These are phyloP conservation scores for Linnemannia schmuckeri DNA, from an alignment of 192 early-diverging fungal genomes.

Conservation along the genomic window DNA sequence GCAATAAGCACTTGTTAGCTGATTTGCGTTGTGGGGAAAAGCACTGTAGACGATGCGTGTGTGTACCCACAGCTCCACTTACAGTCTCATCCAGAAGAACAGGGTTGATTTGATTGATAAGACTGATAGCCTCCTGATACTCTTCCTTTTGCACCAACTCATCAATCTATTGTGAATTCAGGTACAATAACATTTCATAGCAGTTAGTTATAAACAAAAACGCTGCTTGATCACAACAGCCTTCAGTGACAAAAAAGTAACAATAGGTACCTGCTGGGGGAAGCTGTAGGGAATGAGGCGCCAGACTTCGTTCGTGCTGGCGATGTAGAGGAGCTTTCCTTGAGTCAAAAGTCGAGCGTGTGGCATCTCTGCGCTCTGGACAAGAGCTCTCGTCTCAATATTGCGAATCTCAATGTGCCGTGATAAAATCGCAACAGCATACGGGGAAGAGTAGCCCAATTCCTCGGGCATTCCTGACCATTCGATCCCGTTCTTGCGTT, in stretches of 20 bases:
- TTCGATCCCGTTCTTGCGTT: conserved; percentile 70
- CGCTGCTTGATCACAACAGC: neutral
- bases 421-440: conserved; percentile 76
- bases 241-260: neutral
- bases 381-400: conserved; percentile 82
- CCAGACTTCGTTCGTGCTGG: conserved; percentile 77
- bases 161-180: conserved; percentile 69
- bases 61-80: neutral
- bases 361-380: conserved; percentile 83
- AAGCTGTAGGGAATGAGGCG: conserved; percentile 75
- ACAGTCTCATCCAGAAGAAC: conserved; percentile 77
- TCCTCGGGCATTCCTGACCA: conserved; percentile 73
- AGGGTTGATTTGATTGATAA: conserved; percentile 80
- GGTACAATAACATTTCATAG: conserved; percentile 20
- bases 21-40: too few relatives aligned
- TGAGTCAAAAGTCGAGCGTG: conserved; percentile 74
- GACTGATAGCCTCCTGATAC: conserved; percentile 82
- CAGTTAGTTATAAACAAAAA: neutral
- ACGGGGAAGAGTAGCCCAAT: conserved; percentile 77
- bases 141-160: conserved; percentile 77
- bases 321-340: conserved; percentile 82
- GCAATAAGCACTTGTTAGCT: neutral
- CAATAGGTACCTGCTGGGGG: conserved; percentile 58
- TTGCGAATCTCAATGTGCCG: conserved; percentile 88
- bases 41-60: neutral